These are phyloP conservation scores for Myxozyma melibiosi DNA, from an alignment of 805 yeast species.

Conservation along the genomic window DNA sequence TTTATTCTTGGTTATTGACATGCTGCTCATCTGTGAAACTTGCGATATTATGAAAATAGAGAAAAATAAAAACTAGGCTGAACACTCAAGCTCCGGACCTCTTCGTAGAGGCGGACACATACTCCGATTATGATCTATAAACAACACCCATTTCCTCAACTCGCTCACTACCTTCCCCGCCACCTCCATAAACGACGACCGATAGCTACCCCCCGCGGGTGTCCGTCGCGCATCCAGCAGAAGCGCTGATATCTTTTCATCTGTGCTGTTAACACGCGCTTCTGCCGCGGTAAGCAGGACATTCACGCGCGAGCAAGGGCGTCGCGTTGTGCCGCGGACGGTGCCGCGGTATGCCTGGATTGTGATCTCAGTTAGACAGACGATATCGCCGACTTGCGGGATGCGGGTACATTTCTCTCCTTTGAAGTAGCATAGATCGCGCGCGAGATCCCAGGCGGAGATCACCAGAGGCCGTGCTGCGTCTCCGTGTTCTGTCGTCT, in stretches of 20 bases:
- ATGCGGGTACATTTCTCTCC: not conserved
- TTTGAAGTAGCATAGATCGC: not conserved
- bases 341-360: not conserved
- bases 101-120: not conserved
- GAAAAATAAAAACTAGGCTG: too few relatives aligned
- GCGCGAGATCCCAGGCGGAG: constrained; percentile 9
- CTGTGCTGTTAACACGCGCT: not conserved
- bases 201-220: not conserved
- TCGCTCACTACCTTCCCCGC: not conserved
- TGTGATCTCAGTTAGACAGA: constrained; percentile 5
- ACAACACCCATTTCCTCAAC: constrained; percentile 12
- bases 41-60: too few relatives aligned
- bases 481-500: too few relatives aligned
- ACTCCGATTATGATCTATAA: constrained; percentile 13
- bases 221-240: not conserved
- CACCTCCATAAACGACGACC: not conserved
- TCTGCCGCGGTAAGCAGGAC: not conserved
- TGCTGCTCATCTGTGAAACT: too few relatives aligned
- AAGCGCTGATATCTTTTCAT: not conserved
- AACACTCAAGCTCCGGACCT: not conserved
- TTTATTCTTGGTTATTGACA: too few relatives aligned
- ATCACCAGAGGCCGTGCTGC: constrained; percentile 10
- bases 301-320: not conserved
- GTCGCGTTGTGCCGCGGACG: constrained; percentile 8
- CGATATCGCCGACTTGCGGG: constrained; percentile 11